Evolutionary conservation across 106 monocot species (phyloP).

Genomic region (Dendrobium catenatum): DNA sequence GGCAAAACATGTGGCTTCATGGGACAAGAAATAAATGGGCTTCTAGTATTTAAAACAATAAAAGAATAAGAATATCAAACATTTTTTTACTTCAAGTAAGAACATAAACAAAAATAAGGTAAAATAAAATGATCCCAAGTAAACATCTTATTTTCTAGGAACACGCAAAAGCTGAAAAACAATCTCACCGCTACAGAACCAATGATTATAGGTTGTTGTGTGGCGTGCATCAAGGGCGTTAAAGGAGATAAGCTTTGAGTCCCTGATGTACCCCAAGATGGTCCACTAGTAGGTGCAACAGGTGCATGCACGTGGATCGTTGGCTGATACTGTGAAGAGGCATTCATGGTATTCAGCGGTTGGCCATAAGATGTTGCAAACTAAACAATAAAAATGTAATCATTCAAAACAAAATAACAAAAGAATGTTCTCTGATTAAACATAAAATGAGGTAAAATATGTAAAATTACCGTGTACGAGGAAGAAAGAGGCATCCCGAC

Average conservation of each 20-base stretch:
- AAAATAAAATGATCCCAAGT: no score
- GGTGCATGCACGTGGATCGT: slow-evolving; percentile 32
- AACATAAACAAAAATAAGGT: no score
- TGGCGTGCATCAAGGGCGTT: slow-evolving; percentile 29
- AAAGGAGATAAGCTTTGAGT: slow-evolving; percentile 31
- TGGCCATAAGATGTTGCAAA: slow-evolving; percentile 66
- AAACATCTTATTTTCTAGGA: neutral
- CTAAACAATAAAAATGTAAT: slow-evolving; percentile 21
- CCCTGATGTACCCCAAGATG: slow-evolving; percentile 48
- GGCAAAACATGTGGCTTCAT: no score
- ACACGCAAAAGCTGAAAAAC: neutral
- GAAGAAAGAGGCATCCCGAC: slow-evolving; percentile 49
- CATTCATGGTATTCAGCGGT: slow-evolving; percentile 29
- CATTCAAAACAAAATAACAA: neutral
- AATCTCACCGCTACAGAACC: slow-evolving; percentile 35
- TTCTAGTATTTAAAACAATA: no score
- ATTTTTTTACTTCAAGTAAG: no score
- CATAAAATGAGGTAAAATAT: neutral
- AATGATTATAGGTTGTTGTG: slow-evolving; percentile 30
- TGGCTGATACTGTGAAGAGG: slow-evolving; percentile 46
- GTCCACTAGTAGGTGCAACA: slow-evolving; percentile 29
- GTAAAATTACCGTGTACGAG: slow-evolving; percentile 66
- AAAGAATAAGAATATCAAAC: no score
- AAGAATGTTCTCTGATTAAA: neutral
- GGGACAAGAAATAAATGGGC: no score